Percentiles rank a stretch among this genome's conserved stretches.
Evolutionary conservation across 2,329 filamentous ascomycete genomes (phyloP).

Genomic region (Talaromyces sp.): DNA sequence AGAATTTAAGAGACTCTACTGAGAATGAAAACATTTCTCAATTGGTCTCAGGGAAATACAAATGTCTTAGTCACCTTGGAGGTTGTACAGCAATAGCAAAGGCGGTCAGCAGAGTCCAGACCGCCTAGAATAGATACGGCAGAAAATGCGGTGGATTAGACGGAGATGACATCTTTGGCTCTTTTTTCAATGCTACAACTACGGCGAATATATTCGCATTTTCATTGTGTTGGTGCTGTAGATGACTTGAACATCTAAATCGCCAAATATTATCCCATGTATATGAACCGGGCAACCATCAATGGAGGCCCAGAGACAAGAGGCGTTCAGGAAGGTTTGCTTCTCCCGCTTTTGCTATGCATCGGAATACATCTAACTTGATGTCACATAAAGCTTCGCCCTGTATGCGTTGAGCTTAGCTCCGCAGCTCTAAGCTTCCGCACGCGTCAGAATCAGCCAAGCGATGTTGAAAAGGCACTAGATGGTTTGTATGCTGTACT

Average conservation of each 20-base stretch:
- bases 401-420: conserved; percentile 58
- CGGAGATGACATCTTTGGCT: background rate
- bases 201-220: background rate
- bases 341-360: background rate
- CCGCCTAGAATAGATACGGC: conserved; percentile 21
- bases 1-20: background rate
- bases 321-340: conserved; percentile 43
- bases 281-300: background rate
- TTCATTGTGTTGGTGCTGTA: background rate
- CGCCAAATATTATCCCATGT: background rate
- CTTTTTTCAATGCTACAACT: background rate
- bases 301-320: conserved; percentile 42
- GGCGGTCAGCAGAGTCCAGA: conserved; percentile 3
- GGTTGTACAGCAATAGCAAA: background rate
- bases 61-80: background rate
- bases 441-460: conserved; percentile 44
- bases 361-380: conserved; percentile 22
- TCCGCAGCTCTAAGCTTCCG: conserved; percentile 54
- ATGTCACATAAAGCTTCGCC: conserved; percentile 51
- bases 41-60: background rate
- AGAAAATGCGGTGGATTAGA: conserved; percentile 26
- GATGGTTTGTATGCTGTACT: conserved; percentile 44
- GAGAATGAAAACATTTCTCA: background rate
- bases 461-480: conserved; percentile 51
- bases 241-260: background rate